phyloP scores from a whole-genome alignment of 1,284 basidiomycete genomes.

The Cystobasidiaceae sp. region DNA sequence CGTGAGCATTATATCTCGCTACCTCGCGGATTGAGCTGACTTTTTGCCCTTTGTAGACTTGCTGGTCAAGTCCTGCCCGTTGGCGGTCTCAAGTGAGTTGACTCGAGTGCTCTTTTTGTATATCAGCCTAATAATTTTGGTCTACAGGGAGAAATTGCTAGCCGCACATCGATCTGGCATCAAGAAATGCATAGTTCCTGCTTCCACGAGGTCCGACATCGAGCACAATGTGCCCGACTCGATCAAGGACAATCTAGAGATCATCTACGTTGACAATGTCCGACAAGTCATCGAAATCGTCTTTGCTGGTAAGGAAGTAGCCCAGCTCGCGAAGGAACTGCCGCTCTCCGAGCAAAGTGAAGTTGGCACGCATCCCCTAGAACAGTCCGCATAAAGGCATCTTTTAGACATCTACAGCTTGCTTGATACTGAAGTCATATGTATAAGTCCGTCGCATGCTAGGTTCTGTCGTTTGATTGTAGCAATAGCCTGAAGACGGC shows the following conservation, averaged over 20 bases:
- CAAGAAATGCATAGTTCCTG: slow-evolving; percentile 74
- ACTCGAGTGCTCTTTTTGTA: not conserved
- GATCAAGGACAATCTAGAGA: slow-evolving; percentile 85
- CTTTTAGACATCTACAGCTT: not conserved
- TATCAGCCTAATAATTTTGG: not conserved
- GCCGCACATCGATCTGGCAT: slow-evolving; percentile 78
- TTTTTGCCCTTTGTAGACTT: slow-evolving; percentile 46
- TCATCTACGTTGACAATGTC: slow-evolving; percentile 89
- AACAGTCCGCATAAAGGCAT: not conserved
- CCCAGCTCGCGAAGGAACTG: slow-evolving; percentile 31
- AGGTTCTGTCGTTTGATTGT: no score
- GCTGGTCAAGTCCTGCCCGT: slow-evolving; percentile 80
- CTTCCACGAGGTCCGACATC: slow-evolving; percentile 81
- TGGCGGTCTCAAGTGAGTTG: slow-evolving; percentile 30
- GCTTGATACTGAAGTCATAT: no score
- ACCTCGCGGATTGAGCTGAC: slow-evolving; percentile 26
- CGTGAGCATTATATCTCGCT: slow-evolving; percentile 49
- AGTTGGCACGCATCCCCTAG: not conserved
- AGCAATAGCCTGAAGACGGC: slow-evolving; percentile 62
- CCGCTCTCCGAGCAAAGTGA: slow-evolving; percentile 19
- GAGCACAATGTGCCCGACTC: slow-evolving; percentile 88
- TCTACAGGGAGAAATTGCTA: slow-evolving; percentile 61
- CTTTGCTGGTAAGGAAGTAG: slow-evolving; percentile 38
- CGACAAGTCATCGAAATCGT: slow-evolving; percentile 44
- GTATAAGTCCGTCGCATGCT: no score